Percentiles rank a stretch among this genome's conserved stretches.
phyloP scores from a whole-genome alignment of 805 yeast genomes.

The Lipomyces starkeyi region DNA sequence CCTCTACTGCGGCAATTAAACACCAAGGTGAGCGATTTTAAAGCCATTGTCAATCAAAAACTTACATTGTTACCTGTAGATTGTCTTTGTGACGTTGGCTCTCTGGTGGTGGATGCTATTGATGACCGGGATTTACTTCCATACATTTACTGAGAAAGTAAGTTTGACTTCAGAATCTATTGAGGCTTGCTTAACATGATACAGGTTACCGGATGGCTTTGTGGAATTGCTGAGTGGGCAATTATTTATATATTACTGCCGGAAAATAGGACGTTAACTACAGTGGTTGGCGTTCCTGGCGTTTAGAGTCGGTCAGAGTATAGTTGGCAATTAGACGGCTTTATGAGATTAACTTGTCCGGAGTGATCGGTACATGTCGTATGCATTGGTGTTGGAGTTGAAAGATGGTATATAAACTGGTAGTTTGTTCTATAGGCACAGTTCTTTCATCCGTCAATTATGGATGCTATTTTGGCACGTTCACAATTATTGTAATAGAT shows the following conservation, averaged over 20 bases:
- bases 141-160: constrained; percentile 71
- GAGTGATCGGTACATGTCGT: not conserved
- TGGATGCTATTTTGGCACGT: too few species aligned
- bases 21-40: constrained; percentile 28
- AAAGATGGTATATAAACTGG: not conserved
- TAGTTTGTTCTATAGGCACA: too few species aligned
- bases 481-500: too few species aligned
- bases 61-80: constrained; percentile 17
- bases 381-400: not conserved
- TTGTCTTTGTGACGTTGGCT: constrained; percentile 48
- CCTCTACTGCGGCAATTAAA: constrained; percentile 25
- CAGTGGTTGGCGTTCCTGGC: constrained; percentile 32
- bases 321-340: not conserved
- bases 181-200: not conserved
- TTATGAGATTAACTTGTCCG: not conserved
- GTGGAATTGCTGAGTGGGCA: constrained; percentile 33
- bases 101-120: constrained; percentile 89
- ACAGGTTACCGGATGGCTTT: constrained; percentile 37
- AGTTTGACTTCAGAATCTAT: not conserved
- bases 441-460: too few species aligned
- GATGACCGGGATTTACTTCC: constrained; percentile 85
- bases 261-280: constrained; percentile 12
- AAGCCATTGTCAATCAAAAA: not conserved
- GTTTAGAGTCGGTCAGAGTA: constrained; percentile 10
- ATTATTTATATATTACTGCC: constrained; percentile 28